phyloP scores from a whole-genome alignment of 441 rosid genomes.

The Pelargonium citronellum region DNA sequence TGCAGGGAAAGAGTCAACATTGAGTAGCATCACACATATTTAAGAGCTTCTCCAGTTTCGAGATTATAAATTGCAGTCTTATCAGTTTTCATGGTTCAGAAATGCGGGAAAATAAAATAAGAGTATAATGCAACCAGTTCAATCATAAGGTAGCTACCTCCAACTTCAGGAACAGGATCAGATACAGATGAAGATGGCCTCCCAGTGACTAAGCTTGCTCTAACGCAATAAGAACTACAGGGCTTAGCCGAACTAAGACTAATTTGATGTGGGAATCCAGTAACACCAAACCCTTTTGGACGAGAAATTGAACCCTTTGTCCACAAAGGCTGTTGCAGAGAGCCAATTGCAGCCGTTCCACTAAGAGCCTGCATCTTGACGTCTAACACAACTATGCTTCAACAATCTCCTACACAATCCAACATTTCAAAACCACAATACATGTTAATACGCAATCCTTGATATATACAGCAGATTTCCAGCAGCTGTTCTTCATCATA shows the following conservation, averaged over 20 bases:
- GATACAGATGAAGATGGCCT: slow-evolving; percentile 20
- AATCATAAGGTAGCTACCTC: slow-evolving; percentile 22
- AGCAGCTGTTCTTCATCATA: too few relatives aligned
- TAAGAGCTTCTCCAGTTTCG: too few relatives aligned
- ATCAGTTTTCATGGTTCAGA: not conserved
- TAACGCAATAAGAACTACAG: slow-evolving; percentile 29
- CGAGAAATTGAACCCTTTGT: not conserved
- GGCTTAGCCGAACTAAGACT: slow-evolving; percentile 38
- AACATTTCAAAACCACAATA: not conserved
- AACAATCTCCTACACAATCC: not conserved
- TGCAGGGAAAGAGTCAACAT: too few relatives aligned
- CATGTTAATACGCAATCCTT: not conserved
- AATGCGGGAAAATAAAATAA: too few relatives aligned
- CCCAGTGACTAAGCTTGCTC: slow-evolving; percentile 35
- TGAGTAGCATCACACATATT: too few relatives aligned
- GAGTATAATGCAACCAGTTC: too few relatives aligned
- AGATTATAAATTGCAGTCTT: too few relatives aligned
- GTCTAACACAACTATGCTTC: not conserved
- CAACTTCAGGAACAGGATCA: slow-evolving; percentile 41
- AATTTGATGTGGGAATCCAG: slow-evolving; percentile 30
- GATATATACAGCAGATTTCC: not conserved
- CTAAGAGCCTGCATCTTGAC: not conserved
- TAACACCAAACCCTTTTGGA: slow-evolving; percentile 8
- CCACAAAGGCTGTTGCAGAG: slow-evolving; percentile 6
- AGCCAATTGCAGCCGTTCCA: not conserved